phyloP scores from a whole-genome alignment of 768 basidiomycete genomes.

The Lentinula boryana region DNA sequence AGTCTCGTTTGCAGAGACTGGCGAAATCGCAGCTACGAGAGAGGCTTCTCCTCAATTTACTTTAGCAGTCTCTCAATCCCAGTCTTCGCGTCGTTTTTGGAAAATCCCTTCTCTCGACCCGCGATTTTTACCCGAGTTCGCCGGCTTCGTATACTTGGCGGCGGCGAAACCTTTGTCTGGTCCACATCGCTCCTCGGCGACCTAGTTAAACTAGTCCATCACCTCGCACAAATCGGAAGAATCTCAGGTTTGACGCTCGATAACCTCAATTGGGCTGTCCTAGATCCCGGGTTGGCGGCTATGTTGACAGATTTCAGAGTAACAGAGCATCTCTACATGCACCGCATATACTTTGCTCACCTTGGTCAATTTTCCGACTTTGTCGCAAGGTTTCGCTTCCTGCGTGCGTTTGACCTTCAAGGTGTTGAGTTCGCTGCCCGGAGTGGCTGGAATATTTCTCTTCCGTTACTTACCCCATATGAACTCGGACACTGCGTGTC shows the following conservation, averaged over 20 bases:
- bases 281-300: conserved; percentile 1
- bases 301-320: background rate
- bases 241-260: background rate
- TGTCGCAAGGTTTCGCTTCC: background rate
- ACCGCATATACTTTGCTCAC: background rate
- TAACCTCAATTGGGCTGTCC: conserved; percentile 2
- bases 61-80: conserved; percentile 12
- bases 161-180: conserved; percentile 5
- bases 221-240: conserved; percentile 4
- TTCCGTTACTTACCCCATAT: background rate
- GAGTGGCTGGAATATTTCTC: background rate
- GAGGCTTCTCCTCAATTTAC: conserved; percentile 14
- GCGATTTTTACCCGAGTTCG: conserved; percentile 16
- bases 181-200: conserved; percentile 5
- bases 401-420: background rate
- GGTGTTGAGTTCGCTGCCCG: background rate
- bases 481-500: background rate
- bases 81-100: conserved; percentile 12
- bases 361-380: conserved; percentile 2
- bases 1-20: conserved; percentile 18
- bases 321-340: conserved; percentile 1
- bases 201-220: conserved; percentile 4
- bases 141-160: conserved; percentile 5
- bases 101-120: conserved; percentile 13
- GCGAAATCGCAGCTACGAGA: conserved; percentile 16